Evolutionary conservation across 495 filamentous ascomycete genomes (phyloP), one percentile per base, ranked within the genome.

Genomic region (Aspergillus saccharolyticus): DNA sequence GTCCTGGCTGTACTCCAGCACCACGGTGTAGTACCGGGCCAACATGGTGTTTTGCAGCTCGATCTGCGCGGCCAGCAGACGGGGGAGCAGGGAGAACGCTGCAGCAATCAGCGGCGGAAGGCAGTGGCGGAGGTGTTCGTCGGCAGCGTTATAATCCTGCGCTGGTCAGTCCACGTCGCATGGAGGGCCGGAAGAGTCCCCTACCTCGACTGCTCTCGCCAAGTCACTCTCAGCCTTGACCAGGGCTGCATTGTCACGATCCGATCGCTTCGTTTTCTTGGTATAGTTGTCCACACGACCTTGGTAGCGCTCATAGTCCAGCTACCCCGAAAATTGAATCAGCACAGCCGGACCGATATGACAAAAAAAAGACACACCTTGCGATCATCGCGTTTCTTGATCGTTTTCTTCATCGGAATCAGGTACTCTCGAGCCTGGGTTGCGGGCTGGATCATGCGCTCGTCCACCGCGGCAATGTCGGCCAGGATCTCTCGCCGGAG

Each of bases 351-450:
- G 3, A 44, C 10, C 28, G 28, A 3, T 16, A 2, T 15, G 21
- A 24, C 15, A 25, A 21, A 14, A n/a, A 18, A 39, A 18, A n/a
- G 16, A 53, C 67, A n/a, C 51, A 83, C 83, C 77, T 96, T 88
- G 72, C 86, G 90, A 63, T 96, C 88, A 63, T 95, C 90, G 43
- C 93, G 79, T 66, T 90, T 93, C 75, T 96, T 96, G 69, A 97
- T 93, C 2, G 87, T 87, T 72, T 93, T 96, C 66, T 91, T 88
- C 67, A 96, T 78, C 0, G 89, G 88, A 55, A 82, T 78, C 56
- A 96, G 76, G 44, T 69, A 83, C 50, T 88, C 84, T 65, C 86
- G 87, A 2, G 89, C 90, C 51, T 88, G 80, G 18, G 77, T 78
- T 4, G 89, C 87, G 1, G 92, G 91, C 58, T 78, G 78, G 42